Conservation (phyloP, 2,329 filamentous ascomycete genomes). For the Aspergillus persii region DNA sequence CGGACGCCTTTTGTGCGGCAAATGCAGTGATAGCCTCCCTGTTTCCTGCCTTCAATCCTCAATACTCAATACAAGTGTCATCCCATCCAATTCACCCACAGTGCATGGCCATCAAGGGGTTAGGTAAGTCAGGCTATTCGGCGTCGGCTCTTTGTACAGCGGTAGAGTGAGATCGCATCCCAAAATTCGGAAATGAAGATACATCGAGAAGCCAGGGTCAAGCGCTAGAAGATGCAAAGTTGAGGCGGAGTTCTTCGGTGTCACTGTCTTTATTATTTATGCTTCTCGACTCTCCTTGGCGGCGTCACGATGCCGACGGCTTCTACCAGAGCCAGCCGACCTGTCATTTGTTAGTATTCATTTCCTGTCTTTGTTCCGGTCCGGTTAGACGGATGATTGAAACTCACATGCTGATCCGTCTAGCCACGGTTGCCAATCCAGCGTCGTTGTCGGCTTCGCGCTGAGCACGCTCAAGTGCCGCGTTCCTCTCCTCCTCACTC, state of each 20-base stretch:
- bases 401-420: constrained; percentile 92
- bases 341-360: constrained; percentile 24
- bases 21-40: constrained; percentile 20
- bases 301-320: constrained; percentile 32
- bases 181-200: constrained; percentile 2
- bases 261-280: constrained; percentile 4
- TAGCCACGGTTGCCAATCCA: constrained; percentile 79
- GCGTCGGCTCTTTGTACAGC: constrained; percentile 10
- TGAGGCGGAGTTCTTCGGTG: constrained; percentile 4
- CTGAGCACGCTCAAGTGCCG: constrained; percentile 80
- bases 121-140: background rate
- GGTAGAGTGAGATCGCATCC: constrained; percentile 8
- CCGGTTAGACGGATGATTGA: background rate
- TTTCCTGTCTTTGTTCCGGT: background rate
- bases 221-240: constrained; percentile 1
- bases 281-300: constrained; percentile 26
- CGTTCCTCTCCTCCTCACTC: constrained; percentile 74
- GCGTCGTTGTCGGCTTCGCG: constrained; percentile 90
- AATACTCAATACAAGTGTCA: constrained; percentile 11
- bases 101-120: background rate
- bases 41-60: constrained; percentile 17
- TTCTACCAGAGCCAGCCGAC: constrained; percentile 40
- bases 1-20: constrained; percentile 25
- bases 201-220: background rate
- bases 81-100: constrained; percentile 9